Percentiles rank a stretch among this genome's conserved stretches.
phyloP scores from a whole-genome alignment of 768 basidiomycete genomes.

The Suillus bovinus region DNA sequence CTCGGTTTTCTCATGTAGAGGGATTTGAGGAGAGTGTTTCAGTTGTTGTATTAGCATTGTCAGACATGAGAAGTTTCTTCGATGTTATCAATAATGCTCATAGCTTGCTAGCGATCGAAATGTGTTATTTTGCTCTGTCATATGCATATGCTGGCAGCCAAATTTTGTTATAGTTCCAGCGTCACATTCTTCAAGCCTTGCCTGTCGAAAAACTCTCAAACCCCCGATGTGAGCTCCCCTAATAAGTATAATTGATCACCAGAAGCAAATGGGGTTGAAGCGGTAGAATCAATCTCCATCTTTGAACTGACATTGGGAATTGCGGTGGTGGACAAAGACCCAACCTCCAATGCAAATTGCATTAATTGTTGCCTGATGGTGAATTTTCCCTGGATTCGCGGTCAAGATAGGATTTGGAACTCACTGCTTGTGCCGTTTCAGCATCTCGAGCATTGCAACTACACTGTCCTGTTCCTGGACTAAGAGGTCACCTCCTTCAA shows the following conservation, averaged over 20 bases:
- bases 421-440: conserved; percentile 66
- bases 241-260: not conserved
- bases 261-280: conserved; percentile 60
- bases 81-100: no score
- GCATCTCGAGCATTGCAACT: conserved; percentile 62
- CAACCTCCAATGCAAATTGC: conserved; percentile 48
- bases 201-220: no score
- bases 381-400: not conserved
- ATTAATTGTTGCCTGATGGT: conserved; percentile 50
- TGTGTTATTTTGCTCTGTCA: no score
- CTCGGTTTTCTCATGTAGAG: no score
- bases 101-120: no score
- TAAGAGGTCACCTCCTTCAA: conserved; percentile 74
- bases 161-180: no score
- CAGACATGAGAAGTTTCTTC: no score
- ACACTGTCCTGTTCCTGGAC: conserved; percentile 72
- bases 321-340: conserved; percentile 33
- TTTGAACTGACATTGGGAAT: conserved; percentile 32
- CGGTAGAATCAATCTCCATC: conserved; percentile 77
- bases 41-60: no score
- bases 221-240: no score
- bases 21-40: no score
- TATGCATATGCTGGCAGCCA: no score
- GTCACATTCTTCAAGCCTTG: no score
- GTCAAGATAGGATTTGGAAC: conserved; percentile 11